Conservation (phyloP, 1,284 basidiomycete species). For the Fomitiporia mediterranea region DNA sequence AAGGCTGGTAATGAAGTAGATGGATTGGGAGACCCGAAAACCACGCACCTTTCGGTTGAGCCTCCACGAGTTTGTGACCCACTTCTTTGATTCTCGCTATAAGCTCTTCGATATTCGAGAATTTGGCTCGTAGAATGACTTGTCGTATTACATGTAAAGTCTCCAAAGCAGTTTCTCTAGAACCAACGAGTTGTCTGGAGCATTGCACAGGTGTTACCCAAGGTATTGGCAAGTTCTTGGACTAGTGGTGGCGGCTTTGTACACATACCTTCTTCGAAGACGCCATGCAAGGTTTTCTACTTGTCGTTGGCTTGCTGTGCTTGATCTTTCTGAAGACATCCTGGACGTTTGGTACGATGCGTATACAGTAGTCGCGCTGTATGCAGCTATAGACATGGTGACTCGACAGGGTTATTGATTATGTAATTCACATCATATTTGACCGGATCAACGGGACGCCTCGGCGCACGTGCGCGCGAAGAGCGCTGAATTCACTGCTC, state of each 20-base stretch:
- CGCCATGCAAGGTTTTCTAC: constrained; percentile 64
- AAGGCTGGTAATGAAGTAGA: constrained; percentile 1
- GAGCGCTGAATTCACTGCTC: too few species aligned
- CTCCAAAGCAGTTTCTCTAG: constrained; percentile 83
- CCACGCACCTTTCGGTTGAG: constrained; percentile 87
- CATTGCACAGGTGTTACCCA: constrained; percentile 2
- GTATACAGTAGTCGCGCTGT: too few species aligned
- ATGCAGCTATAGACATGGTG: background rate
- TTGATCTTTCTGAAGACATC: constrained; percentile 13
- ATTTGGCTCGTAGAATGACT: constrained; percentile 83
- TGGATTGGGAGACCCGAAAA: constrained; percentile 3
- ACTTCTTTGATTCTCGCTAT: constrained; percentile 77
- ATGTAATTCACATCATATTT: too few species aligned
- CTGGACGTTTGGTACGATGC: background rate
- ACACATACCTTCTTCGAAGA: constrained; percentile 60
- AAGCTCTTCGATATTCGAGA: constrained; percentile 84
- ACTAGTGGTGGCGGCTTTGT: background rate
- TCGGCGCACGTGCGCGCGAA: too few species aligned
- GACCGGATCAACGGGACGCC: too few species aligned
- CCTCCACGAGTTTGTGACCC: constrained; percentile 77
- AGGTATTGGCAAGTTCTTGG: constrained; percentile 4
- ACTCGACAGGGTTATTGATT: too few species aligned
- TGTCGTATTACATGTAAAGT: constrained; percentile 85
- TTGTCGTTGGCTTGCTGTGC: constrained; percentile 42
- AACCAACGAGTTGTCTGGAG: constrained; percentile 88